Base-by-base conservation (phyloP, 1,284 basidiomycete species). In the Cystobasidium sp. region DNA sequence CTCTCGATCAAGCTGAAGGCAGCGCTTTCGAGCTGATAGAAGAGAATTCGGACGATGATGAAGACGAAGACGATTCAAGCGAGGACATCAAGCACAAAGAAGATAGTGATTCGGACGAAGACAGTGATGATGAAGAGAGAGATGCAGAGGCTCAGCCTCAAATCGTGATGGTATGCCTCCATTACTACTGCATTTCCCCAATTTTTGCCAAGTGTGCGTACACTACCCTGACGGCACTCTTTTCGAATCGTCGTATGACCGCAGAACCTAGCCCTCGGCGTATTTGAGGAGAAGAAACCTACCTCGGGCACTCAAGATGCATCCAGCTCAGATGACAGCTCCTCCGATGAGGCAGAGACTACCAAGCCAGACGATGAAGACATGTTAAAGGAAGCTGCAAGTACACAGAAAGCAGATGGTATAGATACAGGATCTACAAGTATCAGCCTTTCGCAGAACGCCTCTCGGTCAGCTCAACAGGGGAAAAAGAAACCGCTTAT, bases 261-360 rank as follows among this genome's bases (percentile, higher is more conserved):
- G n/a, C 63, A 73, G 70, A 62, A 73, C 22, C 70, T 73, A 4
- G 70, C 70, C 9, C 70, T 73, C 0, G 70, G 70, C 20, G 70
- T 73, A 6, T 53, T 73, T 6, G 70, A 73, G 20, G 46, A 63
- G 69, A 71, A 64, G 41, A 46, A 64, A 22, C 20, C 18, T 3
- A 64, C 37, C 43, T 22, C n/a, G 37, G 58, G 20, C 12, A 8
- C 44, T 18, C 20, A 41, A 3, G 44, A 6, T 20, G 69, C 51
- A 31, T 24, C 24, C 22, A 71, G 31, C 43, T 46, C 49, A 10
- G 61, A 53, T 16, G 51, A 64, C 24, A 24, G 43, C 24, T 39
- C 55, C 14, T 66, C 52, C 20, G 64, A 51, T 39, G 49, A 44
- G 20, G 55, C 31, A 31, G 39, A 56, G 7, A 12, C 43, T 56